Percentiles rank a stretch among this genome's conserved stretches.
Conservation (phyloP, 177 flowering plant genomes). For the Vitis hybrid region DNA sequence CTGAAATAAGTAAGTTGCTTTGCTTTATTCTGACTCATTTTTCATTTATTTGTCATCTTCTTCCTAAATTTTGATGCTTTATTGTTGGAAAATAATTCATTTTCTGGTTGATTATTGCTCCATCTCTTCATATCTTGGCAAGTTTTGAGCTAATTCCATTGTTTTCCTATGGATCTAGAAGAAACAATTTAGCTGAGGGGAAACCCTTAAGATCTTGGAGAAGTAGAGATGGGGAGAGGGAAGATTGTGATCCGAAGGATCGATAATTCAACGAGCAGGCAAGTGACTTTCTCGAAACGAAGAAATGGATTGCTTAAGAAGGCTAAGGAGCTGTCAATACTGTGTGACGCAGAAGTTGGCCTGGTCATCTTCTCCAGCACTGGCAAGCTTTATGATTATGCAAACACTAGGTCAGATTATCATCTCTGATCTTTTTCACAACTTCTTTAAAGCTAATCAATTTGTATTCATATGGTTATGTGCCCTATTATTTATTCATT, state of each 20-base stretch:
- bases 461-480: no score
- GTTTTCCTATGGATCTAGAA: neutral
- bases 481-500: no score
- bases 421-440: neutral
- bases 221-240: constrained; percentile 54
- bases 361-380: constrained; percentile 65
- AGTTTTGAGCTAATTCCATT: neutral
- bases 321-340: constrained; percentile 59
- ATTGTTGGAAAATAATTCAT: no score
- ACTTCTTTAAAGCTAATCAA: no score
- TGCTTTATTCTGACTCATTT: no score
- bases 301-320: constrained; percentile 61
- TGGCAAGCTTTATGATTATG: constrained; percentile 56
- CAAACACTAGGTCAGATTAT: constrained; percentile 46
- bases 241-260: constrained; percentile 63
- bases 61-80: no score
- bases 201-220: no score
- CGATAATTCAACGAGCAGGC: constrained; percentile 58
- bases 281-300: constrained; percentile 63
- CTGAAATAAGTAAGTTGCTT: constrained; percentile 3
- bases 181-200: neutral
- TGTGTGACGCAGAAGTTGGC: constrained; percentile 68
- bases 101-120: no score
- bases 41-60: no score
- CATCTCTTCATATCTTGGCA: no score